Evolutionary conservation across 2,329 filamentous ascomycete species (phyloP).

Genomic region (Hymenoscyphus fructigenus): DNA sequence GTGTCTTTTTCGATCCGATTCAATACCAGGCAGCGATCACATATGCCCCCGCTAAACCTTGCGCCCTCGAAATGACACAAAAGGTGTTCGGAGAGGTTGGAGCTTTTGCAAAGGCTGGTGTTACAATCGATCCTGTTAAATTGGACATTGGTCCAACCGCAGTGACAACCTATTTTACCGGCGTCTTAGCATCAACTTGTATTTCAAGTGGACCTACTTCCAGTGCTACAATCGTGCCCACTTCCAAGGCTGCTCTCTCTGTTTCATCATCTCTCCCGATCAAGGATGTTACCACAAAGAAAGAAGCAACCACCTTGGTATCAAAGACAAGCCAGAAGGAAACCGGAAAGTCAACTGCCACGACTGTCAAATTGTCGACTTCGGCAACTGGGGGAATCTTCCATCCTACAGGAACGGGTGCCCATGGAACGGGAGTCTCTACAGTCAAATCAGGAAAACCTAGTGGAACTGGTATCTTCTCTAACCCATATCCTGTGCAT

Average conservation of each 20-base stretch:
- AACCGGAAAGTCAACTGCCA: too few species aligned
- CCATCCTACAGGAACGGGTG: not conserved
- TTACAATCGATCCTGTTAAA: conserved; percentile 11
- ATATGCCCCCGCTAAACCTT: conserved; percentile 6
- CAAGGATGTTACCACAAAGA: not conserved
- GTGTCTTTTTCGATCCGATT: conserved; percentile 21
- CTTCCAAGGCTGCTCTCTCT: not conserved
- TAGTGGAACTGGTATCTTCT: not conserved
- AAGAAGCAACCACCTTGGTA: too few species aligned
- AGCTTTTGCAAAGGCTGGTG: conserved; percentile 14
- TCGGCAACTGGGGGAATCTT: not conserved
- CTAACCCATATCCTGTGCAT: not conserved
- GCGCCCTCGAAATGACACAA: conserved; percentile 15
- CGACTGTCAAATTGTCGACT: not conserved
- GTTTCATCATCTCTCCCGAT: not conserved
- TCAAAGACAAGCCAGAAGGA: too few species aligned
- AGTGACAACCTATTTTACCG: conserved; percentile 14
- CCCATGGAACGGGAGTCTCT: not conserved
- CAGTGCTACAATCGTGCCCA: not conserved
- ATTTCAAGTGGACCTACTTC: not conserved
- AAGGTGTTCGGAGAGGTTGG: conserved; percentile 16
- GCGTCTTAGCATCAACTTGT: conserved; percentile 10
- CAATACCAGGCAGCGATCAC: conserved; percentile 18
- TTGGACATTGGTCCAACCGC: conserved; percentile 15
- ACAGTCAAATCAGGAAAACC: not conserved